Base-by-base conservation (phyloP, 768 basidiomycete species). In the Rubroboletus pulcherrimus region DNA sequence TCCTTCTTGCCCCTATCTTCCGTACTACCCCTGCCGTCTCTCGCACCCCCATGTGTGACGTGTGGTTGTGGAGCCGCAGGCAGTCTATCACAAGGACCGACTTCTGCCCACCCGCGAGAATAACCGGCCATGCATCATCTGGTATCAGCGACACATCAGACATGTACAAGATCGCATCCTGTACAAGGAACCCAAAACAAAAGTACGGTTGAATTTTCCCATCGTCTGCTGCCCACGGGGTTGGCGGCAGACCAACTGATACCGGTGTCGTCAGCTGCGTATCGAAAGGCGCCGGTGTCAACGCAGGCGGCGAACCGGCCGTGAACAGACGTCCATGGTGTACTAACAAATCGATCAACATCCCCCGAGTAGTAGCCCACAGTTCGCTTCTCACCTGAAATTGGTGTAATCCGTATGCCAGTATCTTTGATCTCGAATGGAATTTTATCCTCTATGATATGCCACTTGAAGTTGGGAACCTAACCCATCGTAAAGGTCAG, bases 61-160 rank as follows among this genome's bases (percentile, higher is more conserved):
- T 81, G 66, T 92, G 89, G 3, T 78, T 66, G 7, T 69, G 65
- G 3, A 91, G 76, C 49, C 83, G 78, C 34, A 96, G 75, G 60
- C 89, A 90, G 69, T 96, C 93, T 38, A 93, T 75, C 47, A 93
- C 81, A 56, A 89, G 76, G 26, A 90, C 78, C 2, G 85, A 76
- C 50, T 69, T 70, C 24, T 54, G 59, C 31, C 54, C 48, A 5
- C 58, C 62, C 14, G 57, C 61, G 34, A 68, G 59, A 49, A 86
- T 71, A 49, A 83, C 62, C 19, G 69, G 63, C 89, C 89, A 91
- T 39, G 84, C 80, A 35, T 81, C 77, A 8, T 87, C 82, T 2
- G 93, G 92, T 52, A 96, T 89, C 61, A 81, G 73, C 9, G 88
- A 91, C 40, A 87, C 89, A 68, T 97, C 94, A 29, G 88, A 87